Evolutionary conservation across 768 basidiomycete species (phyloP), one percentile per base, ranked within the genome.

Genomic region (Stropharia rugosoannulata): DNA sequence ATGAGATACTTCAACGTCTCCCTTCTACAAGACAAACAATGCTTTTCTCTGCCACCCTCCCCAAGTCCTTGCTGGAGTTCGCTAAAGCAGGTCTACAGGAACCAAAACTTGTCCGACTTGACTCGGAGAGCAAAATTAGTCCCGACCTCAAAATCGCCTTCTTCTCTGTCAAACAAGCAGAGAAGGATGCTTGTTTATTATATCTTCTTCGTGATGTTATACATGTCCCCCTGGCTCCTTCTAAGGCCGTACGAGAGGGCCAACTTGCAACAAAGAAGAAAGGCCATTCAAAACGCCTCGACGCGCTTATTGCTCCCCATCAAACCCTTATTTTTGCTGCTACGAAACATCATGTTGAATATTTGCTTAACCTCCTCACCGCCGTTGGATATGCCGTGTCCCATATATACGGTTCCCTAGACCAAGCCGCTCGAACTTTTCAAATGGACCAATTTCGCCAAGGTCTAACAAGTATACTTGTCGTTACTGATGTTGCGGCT

Each of bases 331-430:
- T 99, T 7, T 99, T 99, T 64, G 87, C 89, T 2, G 93, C 96
- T 5, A 99, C 97, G 16, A 98, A 99, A 70, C 97, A 99, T 66
- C 97, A 99, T 63, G 95, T 99, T 65, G 97, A 98, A 71, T 99
- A 97, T 69, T 80, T 98, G 43, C 80, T 84, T 2, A 82, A 81
- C 41, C 77, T 99, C 4, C 80, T 99, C 51, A 79, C 78, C 3
- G 80, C 88, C 11, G 87, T 89, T 8, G 93, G 93, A 10, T 99
- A 96, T 67, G 76, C 91, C 2, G 87, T 93, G 15, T 96, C 96
- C 11, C 89, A 95, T 60, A 95, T 98, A 48, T 98, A 98, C 64
- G 96, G 97, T 22, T 87, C 97, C 6, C 83, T 99, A 37, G 95
- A 97, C 64, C 97, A 99, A 70, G 75, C 82, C 3, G 95, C 95